Conservation (phyloP, 805 yeast species). For the Starmerella scarabaei region DNA sequence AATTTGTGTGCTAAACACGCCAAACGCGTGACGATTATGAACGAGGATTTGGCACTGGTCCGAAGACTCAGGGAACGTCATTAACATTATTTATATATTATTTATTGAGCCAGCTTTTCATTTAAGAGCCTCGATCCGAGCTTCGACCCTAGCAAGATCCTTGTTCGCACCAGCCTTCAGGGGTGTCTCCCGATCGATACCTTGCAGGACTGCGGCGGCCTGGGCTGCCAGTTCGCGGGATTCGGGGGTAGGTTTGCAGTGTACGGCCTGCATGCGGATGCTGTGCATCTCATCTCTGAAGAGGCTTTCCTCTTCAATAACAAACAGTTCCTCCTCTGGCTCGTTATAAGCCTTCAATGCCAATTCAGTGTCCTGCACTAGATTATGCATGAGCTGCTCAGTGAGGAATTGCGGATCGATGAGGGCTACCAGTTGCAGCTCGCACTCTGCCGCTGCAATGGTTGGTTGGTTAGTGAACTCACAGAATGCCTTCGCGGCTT, state of each 20-base stretch:
- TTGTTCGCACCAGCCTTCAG: slow-evolving; percentile 5
- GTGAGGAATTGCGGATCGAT: slow-evolving; percentile 7
- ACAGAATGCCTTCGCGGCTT: slow-evolving; percentile 29
- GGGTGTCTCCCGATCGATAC: slow-evolving; percentile 7
- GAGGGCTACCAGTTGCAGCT: slow-evolving; percentile 3
- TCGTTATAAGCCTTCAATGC: slow-evolving; percentile 13
- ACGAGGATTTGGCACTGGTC: slow-evolving; percentile 95
- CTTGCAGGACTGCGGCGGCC: slow-evolving; percentile 1
- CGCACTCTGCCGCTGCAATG: slow-evolving; percentile 14
- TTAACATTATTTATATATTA: slow-evolving; percentile 27
- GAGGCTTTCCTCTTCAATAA: slow-evolving; percentile 53
- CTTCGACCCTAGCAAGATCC: slow-evolving; percentile 3
- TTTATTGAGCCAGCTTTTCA: background rate
- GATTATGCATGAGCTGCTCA: slow-evolving; percentile 4
- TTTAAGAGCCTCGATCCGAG: slow-evolving; percentile 1
- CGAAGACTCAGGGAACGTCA: slow-evolving; percentile 80
- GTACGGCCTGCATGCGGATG: slow-evolving; percentile 6
- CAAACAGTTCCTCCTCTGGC: slow-evolving; percentile 38
- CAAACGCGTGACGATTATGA: slow-evolving; percentile 96
- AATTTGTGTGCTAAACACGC: slow-evolving; percentile 98
- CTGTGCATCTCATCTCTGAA: slow-evolving; percentile 40
- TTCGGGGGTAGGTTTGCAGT: slow-evolving; percentile 1
- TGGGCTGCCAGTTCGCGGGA: background rate
- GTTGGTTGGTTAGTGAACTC: background rate
- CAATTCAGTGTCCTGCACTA: slow-evolving; percentile 18